A percentile compares a stretch with the other conserved stretches of the same genome.
Evolutionary conservation across 176 grass and related monocot genomes (phyloP).

Genomic region (Ananas comosus): DNA sequence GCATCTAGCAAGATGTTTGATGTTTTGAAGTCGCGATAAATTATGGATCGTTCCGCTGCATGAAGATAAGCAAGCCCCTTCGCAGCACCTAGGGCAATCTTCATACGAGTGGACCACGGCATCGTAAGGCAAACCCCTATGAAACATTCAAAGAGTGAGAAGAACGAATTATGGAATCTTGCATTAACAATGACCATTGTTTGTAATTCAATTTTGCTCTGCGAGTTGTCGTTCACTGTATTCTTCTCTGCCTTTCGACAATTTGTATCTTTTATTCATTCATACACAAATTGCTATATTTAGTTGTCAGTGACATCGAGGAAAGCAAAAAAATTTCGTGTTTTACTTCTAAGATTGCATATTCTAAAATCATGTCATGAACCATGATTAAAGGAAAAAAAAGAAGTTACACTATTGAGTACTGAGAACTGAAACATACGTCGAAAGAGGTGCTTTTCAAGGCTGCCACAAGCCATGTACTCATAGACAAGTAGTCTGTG

Average conservation of each 20-base stretch:
- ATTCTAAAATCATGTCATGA: background rate
- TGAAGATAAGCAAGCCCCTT: constrained; percentile 92
- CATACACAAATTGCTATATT: too few relatives aligned
- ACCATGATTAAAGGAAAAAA: background rate
- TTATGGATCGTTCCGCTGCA: constrained; percentile 75
- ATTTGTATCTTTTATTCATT: background rate
- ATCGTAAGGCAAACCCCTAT: constrained; percentile 80
- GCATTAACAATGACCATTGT: too few relatives aligned
- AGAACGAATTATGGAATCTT: constrained; percentile 6
- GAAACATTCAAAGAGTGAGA: constrained; percentile 29
- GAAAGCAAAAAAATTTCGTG: too few relatives aligned
- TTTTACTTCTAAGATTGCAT: too few relatives aligned
- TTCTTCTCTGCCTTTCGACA: background rate
- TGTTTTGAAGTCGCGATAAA: constrained; percentile 98
- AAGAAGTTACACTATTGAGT: background rate
- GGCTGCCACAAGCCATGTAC: constrained; percentile 89
- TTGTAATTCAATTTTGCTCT: too few relatives aligned
- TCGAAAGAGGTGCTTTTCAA: constrained; percentile 90
- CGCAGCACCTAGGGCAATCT: constrained; percentile 81
- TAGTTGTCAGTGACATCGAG: too few relatives aligned
- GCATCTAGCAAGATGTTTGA: constrained; percentile 94
- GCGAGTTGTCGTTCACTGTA: background rate
- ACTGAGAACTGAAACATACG: constrained; percentile 40
- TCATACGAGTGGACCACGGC: constrained; percentile 91
- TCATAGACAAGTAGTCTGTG: constrained; percentile 92